Percentiles rank a stretch among this genome's conserved stretches.
These are phyloP conservation scores for Scleroderma bovista DNA, from an alignment of 768 basidiomycete genomes.

Conservation along the genomic window DNA sequence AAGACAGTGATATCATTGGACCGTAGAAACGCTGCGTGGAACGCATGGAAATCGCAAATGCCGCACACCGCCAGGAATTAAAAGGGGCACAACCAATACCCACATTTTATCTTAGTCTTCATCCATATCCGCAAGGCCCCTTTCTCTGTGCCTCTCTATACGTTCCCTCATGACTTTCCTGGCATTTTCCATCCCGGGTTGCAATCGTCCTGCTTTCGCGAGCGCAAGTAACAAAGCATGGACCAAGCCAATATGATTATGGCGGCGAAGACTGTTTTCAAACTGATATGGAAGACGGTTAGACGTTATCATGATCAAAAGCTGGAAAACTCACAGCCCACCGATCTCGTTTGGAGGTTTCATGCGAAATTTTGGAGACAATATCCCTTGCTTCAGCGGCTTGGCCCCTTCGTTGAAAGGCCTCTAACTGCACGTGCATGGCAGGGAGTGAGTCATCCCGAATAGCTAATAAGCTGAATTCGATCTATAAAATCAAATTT, in stretches of 20 bases:
- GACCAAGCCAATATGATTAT: constrained; percentile 81
- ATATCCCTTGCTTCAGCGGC: constrained; percentile 46
- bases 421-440: constrained; percentile 55
- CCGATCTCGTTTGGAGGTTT: constrained; percentile 68
- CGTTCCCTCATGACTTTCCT: constrained; percentile 40
- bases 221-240: constrained; percentile 69
- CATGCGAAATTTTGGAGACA: constrained; percentile 52
- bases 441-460: constrained; percentile 74
- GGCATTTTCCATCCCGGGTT: constrained; percentile 43
- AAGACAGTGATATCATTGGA: no score
- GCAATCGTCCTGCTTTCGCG: constrained; percentile 63
- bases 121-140: constrained; percentile 38
- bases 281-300: constrained; percentile 45
- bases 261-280: constrained; percentile 80
- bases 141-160: constrained; percentile 35
- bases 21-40: no score
- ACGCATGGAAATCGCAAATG: no score
- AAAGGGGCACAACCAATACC: background rate
- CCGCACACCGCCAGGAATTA: constrained; percentile 1
- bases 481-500: constrained; percentile 49
- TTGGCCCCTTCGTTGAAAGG: constrained; percentile 39
- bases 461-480: constrained; percentile 88
- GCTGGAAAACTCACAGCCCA: constrained; percentile 63
- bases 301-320: constrained; percentile 1
- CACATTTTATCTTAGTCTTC: constrained; percentile 27